These are phyloP conservation scores for Yueomyces sinensis DNA, from an alignment of 805 yeast species.

Conservation along the genomic window DNA sequence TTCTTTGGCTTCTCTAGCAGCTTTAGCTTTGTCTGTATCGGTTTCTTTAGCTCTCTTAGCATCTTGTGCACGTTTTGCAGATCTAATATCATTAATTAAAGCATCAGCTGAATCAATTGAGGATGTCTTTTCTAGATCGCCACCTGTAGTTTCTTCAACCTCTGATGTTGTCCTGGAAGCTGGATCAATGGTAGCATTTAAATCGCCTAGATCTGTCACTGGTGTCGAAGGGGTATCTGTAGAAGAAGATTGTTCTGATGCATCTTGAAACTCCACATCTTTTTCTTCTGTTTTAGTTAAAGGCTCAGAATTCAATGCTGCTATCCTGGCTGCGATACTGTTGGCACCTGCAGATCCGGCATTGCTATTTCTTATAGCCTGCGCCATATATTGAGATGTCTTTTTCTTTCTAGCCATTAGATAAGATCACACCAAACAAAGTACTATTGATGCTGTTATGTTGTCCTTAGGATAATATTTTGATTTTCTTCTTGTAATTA, in stretches of 20 bases:
- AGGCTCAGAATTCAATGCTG: background rate
- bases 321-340: background rate
- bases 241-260: background rate
- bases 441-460: too few species aligned
- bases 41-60: background rate
- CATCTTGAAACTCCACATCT: background rate
- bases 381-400: background rate
- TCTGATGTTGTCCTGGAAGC: background rate
- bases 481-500: too few species aligned
- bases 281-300: background rate
- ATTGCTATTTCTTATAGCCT: background rate
- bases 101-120: background rate
- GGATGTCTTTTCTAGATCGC: slow-evolving; percentile 1
- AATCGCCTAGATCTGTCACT: background rate
- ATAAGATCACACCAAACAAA: too few species aligned
- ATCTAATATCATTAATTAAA: background rate
- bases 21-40: too few species aligned
- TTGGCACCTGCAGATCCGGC: background rate
- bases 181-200: background rate
- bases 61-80: background rate
- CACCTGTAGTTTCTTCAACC: background rate
- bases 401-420: background rate
- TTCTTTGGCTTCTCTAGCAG: background rate
- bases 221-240: background rate
- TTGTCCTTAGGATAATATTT: too few species aligned